phyloP scores from a whole-genome alignment of 148 eudicot species.

The Nepenthes gracilis region DNA sequence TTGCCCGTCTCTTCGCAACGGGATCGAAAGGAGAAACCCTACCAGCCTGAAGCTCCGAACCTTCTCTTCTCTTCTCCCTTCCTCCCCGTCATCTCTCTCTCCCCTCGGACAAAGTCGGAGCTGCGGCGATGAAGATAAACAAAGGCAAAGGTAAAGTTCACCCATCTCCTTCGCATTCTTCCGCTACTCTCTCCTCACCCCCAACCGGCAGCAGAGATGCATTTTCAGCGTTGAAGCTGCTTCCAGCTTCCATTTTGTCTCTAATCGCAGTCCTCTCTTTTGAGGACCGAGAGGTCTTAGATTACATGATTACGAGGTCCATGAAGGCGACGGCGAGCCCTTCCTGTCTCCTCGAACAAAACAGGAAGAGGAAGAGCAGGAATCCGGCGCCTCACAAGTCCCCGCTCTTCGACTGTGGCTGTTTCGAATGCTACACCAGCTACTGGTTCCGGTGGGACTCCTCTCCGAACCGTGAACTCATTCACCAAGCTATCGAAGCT shows the following conservation, averaged over 20 bases:
- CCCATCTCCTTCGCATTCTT: conserved; percentile 39
- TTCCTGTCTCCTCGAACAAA: background rate
- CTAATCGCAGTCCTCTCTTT: conserved; percentile 37
- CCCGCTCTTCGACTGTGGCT: conserved; percentile 46
- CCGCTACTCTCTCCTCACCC: conserved; percentile 9
- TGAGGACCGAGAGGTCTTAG: conserved; percentile 51
- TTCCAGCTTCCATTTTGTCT: conserved; percentile 47
- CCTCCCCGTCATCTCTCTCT: no score
- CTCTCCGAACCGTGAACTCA: conserved; percentile 51
- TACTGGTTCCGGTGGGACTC: conserved; percentile 72
- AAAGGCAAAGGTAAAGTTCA: conserved; percentile 72
- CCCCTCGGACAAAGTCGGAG: no score
- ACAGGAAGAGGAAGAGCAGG: background rate
- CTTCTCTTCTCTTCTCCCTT: no score
- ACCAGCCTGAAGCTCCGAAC: no score
- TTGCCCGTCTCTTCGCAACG: no score
- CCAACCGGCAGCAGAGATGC: background rate
- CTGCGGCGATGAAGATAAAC: conserved; percentile 31
- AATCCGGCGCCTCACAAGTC: background rate
- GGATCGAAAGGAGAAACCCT: no score
- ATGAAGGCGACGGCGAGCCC: conserved; percentile 11
- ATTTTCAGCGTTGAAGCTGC: conserved; percentile 20
- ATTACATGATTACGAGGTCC: conserved; percentile 54
- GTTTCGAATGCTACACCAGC: conserved; percentile 55
- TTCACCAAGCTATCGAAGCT: conserved; percentile 65